A percentile compares a stretch with the other conserved stretches of the same genome.
Evolutionary conservation across 2,329 filamentous ascomycete species (phyloP).

Genomic region (Dothiorella sarmentorum): DNA sequence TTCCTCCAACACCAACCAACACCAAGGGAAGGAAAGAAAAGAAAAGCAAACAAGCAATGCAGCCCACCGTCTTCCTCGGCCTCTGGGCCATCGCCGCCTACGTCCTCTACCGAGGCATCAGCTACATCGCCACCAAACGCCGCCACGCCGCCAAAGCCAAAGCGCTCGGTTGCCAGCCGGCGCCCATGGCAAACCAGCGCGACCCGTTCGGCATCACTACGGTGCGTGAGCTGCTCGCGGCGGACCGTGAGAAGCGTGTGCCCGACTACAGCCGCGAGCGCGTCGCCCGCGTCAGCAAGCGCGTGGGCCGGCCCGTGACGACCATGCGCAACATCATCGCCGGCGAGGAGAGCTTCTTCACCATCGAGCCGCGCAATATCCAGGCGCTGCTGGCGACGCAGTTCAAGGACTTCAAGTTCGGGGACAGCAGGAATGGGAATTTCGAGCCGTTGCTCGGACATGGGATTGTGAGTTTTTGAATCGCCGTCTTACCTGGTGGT

Average conservation of each 20-base stretch:
- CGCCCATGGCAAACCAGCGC: conserved; percentile 45
- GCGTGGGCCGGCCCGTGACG: conserved; percentile 26
- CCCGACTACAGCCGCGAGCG: conserved; percentile 31
- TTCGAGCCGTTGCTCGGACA: conserved; percentile 43
- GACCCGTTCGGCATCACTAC: conserved; percentile 53
- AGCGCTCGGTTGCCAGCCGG: conserved; percentile 44
- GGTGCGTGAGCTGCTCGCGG: conserved; percentile 40
- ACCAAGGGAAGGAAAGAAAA: too few relatives aligned
- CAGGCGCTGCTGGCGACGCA: conserved; percentile 45
- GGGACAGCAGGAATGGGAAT: conserved; percentile 29
- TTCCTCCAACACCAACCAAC: too few relatives aligned
- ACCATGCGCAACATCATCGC: conserved; percentile 37
- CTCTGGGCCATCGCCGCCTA: conserved; percentile 32
- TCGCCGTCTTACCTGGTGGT: neutral
- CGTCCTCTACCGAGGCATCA: conserved; percentile 32
- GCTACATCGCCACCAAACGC: conserved; percentile 31
- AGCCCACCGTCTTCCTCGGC: conserved; percentile 28
- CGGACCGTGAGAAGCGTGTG: conserved; percentile 32
- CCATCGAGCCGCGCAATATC: conserved; percentile 47
- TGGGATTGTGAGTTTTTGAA: conserved; percentile 29
- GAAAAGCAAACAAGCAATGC: conserved; percentile 22
- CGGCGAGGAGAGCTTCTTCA: conserved; percentile 40
- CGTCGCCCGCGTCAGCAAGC: conserved; percentile 24
- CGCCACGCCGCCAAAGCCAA: conserved; percentile 39
- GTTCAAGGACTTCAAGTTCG: conserved; percentile 47